Percentiles rank a stretch among this genome's conserved stretches.
Conservation (phyloP, 768 basidiomycete species). For the Phallus indusiatus region DNA sequence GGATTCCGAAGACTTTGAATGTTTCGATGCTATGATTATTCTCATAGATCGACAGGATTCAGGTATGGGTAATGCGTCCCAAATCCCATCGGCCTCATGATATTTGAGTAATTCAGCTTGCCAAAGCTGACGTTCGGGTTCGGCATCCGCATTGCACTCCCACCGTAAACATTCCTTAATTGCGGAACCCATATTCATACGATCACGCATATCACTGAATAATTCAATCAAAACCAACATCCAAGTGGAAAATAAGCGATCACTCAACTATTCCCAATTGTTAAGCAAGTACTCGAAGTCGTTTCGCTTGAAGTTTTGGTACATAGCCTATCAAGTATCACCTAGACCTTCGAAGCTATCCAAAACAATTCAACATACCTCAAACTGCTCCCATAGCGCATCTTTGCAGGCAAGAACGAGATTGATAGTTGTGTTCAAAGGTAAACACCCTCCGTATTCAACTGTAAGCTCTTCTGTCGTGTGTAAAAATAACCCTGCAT, state of each 20-base stretch:
- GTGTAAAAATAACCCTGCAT: neutral
- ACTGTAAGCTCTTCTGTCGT: neutral
- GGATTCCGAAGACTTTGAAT: neutral
- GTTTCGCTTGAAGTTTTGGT: constrained; percentile 33
- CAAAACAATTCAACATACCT: constrained; percentile 15
- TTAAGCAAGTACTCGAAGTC: constrained; percentile 60
- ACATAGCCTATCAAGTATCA: constrained; percentile 22
- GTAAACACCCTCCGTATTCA: constrained; percentile 41
- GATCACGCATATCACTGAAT: constrained; percentile 65
- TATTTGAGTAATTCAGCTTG: constrained; percentile 22
- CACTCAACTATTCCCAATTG: constrained; percentile 58
- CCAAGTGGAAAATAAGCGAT: neutral
- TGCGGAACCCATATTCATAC: constrained; percentile 48
- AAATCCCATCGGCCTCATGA: neutral
- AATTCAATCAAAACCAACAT: constrained; percentile 2
- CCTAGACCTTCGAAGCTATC: constrained; percentile 10
- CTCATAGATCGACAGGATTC: constrained; percentile 34
- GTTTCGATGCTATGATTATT: constrained; percentile 6
- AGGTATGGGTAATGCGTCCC: constrained; percentile 10
- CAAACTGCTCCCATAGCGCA: constrained; percentile 57
- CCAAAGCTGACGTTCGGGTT: constrained; percentile 40
- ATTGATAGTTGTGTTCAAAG: constrained; percentile 49
- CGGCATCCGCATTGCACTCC: constrained; percentile 36
- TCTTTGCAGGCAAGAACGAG: constrained; percentile 58
- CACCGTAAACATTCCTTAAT: constrained; percentile 41